Conservation (phyloP, 176 grass and related monocot species). For the Aegilops speltoides region DNA sequence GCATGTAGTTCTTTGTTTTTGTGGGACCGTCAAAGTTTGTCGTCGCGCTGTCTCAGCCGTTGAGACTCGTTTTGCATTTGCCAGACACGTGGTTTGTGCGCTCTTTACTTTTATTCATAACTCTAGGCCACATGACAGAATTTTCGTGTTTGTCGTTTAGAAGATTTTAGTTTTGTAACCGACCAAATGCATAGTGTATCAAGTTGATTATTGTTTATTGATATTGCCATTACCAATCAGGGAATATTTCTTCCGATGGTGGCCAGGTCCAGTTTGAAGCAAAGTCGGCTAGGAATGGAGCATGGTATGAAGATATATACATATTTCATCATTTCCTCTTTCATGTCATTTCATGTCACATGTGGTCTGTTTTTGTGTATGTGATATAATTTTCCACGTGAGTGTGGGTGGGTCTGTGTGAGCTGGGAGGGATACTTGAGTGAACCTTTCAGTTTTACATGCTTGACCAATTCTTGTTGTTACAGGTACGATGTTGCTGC, state of each 20-base stretch:
- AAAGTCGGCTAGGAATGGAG: constrained; percentile 78
- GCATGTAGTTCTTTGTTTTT: no score
- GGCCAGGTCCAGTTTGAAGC: constrained; percentile 67
- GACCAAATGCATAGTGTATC: neutral
- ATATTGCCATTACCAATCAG: constrained; percentile 23
- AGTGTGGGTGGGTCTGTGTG: no score
- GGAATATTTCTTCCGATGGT: constrained; percentile 44
- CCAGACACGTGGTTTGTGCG: neutral
- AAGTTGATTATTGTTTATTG: neutral
- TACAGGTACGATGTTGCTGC: constrained; percentile 85
- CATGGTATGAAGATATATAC: constrained; percentile 51
- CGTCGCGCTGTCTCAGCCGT: neutral
- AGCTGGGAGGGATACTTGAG: neutral
- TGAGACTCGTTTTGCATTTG: neutral
- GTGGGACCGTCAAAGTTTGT: neutral
- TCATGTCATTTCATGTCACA: neutral
- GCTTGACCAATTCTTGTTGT: neutral
- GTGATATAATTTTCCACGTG: neutral
- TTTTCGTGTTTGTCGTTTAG: neutral
- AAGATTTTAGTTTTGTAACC: neutral
- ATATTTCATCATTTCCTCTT: neutral
- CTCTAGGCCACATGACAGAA: neutral
- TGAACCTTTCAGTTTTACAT: neutral
- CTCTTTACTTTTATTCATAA: neutral
- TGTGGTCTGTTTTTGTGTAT: neutral